Base-by-base conservation (phyloP, 2,329 filamentous ascomycete species). In the Raffaelea albimanens region DNA sequence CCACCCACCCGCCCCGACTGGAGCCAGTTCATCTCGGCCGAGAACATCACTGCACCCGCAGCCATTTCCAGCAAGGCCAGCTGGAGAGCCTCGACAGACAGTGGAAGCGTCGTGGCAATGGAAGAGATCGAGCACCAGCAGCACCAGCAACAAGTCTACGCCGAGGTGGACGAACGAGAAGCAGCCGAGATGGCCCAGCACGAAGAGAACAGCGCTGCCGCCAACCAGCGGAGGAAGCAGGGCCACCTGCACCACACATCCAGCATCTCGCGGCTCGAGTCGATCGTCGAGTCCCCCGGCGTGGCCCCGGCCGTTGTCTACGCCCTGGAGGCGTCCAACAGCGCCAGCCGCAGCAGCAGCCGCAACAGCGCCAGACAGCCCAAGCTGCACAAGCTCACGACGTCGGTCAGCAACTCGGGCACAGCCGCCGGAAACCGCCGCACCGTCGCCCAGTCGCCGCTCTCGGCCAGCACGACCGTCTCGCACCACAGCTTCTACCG, bases 201-300 rank as follows among this genome's bases (percentile, higher is more conserved):
- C 36, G 8, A 18, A 39, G 4, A 19, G n/a, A 40, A 14, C 39
- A 40, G 20, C 4, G 9, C 36, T 11, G 20, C 18, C 5, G 10
- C 40, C 40, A 5, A 23, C 11, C 40, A 22, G 18, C 11, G 25
- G n/a, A n/a, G n/a, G n/a, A n/a, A n/a, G n/a, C n/a, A 41, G 36
- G 19, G n/a, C 11, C n/a, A 39, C 34, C 5, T 38, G 34, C n/a
- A 38, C 34, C 11, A 38, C 34, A 11, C n/a, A 5, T 36, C 31
- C 21, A 44, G 19, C 40, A 21, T 22, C n/a, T 50, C 39, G 36
- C 50, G 34, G 18, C 34, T 38, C 34, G 34, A 38, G 16, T 44
- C 50, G 43, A 53, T 51, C 36, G 52, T 53, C 22, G 58, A 61
- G 36, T 61, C 58, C 33, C 57, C 56, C 39, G 54, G 44, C 40